Evolutionary conservation across 2,329 filamentous ascomycete genomes (phyloP).

Genomic region (Metarhizium brunneum): DNA sequence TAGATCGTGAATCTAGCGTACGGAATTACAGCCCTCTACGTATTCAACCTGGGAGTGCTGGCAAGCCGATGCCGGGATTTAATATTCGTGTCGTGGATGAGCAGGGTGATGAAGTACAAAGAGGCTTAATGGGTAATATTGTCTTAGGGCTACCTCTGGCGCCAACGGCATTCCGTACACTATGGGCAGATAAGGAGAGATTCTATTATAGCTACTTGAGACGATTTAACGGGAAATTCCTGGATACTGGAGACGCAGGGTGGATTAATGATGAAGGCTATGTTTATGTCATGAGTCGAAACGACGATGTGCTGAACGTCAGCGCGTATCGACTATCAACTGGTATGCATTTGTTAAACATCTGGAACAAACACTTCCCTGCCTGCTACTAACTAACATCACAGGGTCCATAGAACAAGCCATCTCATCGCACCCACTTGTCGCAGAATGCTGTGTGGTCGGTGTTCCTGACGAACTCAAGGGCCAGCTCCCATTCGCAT

Average conservation of each 20-base stretch:
- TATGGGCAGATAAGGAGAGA: constrained; percentile 78
- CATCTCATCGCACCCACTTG: constrained; percentile 66
- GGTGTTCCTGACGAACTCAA: constrained; percentile 80
- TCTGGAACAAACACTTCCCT: too few relatives aligned
- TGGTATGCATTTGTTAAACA: constrained; percentile 35
- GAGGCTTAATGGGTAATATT: constrained; percentile 79
- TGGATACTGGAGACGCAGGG: constrained; percentile 87
- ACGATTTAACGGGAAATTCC: constrained; percentile 70
- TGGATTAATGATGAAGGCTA: constrained; percentile 70
- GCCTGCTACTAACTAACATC: too few relatives aligned
- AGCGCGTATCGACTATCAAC: constrained; percentile 86
- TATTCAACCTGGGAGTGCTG: constrained; percentile 78
- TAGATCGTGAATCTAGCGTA: too few relatives aligned
- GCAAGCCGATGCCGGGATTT: constrained; percentile 86
- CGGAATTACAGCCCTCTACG: constrained; percentile 15
- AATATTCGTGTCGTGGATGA: constrained; percentile 82
- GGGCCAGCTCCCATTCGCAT: constrained; percentile 86
- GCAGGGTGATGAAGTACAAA: constrained; percentile 60
- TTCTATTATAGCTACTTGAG: constrained; percentile 82
- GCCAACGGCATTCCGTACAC: constrained; percentile 74
- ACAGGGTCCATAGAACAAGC: constrained; percentile 55
- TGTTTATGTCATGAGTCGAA: constrained; percentile 53
- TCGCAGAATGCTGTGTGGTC: constrained; percentile 80
- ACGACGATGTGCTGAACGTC: constrained; percentile 92
- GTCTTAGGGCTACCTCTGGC: constrained; percentile 75